phyloP scores from a whole-genome alignment of 768 basidiomycete genomes.

The Asterophora lycoperdoides region DNA sequence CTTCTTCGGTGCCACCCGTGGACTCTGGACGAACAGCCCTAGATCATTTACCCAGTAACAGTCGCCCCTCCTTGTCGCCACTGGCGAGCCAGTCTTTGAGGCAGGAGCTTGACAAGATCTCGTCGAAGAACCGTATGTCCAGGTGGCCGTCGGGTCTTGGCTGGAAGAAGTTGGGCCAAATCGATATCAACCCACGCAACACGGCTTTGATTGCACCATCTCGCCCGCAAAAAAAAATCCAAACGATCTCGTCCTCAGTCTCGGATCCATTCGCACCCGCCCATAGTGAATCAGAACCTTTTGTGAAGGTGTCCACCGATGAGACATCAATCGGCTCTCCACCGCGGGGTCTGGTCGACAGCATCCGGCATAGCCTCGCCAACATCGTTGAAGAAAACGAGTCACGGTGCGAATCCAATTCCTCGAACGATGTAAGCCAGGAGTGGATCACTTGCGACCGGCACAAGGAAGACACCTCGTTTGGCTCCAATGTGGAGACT shows the following conservation, averaged over 20 bases:
- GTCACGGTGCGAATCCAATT: not conserved
- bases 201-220: not conserved
- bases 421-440: slow-evolving; percentile 3
- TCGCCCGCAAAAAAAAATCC: not conserved
- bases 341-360: not conserved
- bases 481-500: slow-evolving; percentile 4
- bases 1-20: not conserved
- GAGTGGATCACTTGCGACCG: slow-evolving; percentile 9
- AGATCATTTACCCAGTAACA: slow-evolving; percentile 20
- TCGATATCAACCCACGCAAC: slow-evolving; percentile 10
- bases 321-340: not conserved
- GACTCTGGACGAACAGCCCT: slow-evolving; percentile 9
- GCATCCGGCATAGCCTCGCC: not conserved
- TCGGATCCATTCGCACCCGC: not conserved
- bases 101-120: slow-evolving; percentile 15
- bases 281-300: not conserved
- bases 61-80: slow-evolving; percentile 19
- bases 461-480: slow-evolving; percentile 8
- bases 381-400: slow-evolving; percentile 11
- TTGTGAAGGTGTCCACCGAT: not conserved
- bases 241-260: not conserved
- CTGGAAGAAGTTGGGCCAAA: slow-evolving; percentile 7
- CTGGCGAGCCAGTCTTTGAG: slow-evolving; percentile 27
- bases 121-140: slow-evolving; percentile 6
- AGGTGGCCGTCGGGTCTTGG: slow-evolving; percentile 6